These are phyloP conservation scores for Penicillium roqueforti DNA, from an alignment of 495 filamentous ascomycete genomes.

Conservation along the genomic window DNA sequence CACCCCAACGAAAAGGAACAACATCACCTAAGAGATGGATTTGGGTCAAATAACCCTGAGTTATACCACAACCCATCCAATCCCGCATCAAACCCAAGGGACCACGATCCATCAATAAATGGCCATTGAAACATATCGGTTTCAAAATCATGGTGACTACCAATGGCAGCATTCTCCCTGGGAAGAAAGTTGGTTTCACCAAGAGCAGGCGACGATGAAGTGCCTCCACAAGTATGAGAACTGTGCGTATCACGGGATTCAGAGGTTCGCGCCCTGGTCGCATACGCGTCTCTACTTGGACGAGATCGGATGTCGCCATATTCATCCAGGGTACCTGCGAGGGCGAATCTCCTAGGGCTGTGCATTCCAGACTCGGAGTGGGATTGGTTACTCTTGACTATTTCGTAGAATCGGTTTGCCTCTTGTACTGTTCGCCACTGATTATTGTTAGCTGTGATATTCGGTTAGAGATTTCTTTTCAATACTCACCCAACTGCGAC, in stretches of 20 bases:
- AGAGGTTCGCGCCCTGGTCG: slow-evolving; percentile 10
- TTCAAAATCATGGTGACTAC: slow-evolving; percentile 29
- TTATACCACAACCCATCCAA: slow-evolving; percentile 33
- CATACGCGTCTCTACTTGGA: slow-evolving; percentile 18
- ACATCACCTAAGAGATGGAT: slow-evolving; percentile 13
- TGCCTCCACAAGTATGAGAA: neutral
- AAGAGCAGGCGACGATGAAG: slow-evolving; percentile 8
- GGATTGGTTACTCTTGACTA: slow-evolving; percentile 29
- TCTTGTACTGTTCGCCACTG: slow-evolving; percentile 44
- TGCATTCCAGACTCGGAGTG: slow-evolving; percentile 22
- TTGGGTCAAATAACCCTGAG: slow-evolving; percentile 27
- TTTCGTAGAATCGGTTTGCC: slow-evolving; percentile 41
- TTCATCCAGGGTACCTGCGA: slow-evolving; percentile 40
- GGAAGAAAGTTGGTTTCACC: slow-evolving; percentile 8
- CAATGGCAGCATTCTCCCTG: slow-evolving; percentile 11
- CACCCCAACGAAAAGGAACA: neutral
- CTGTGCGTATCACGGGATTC: slow-evolving; percentile 8
- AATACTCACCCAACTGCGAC: slow-evolving; percentile 36
- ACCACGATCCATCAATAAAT: slow-evolving; percentile 43
- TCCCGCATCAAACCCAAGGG: slow-evolving; percentile 37
- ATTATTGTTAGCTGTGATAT: neutral
- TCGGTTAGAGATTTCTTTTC: neutral
- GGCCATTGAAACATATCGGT: slow-evolving; percentile 46
- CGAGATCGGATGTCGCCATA: slow-evolving; percentile 44
- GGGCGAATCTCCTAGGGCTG: slow-evolving; percentile 29